Evolutionary conservation across 345 rosid genomes (phyloP).

Genomic region (Murraya paniculata): DNA sequence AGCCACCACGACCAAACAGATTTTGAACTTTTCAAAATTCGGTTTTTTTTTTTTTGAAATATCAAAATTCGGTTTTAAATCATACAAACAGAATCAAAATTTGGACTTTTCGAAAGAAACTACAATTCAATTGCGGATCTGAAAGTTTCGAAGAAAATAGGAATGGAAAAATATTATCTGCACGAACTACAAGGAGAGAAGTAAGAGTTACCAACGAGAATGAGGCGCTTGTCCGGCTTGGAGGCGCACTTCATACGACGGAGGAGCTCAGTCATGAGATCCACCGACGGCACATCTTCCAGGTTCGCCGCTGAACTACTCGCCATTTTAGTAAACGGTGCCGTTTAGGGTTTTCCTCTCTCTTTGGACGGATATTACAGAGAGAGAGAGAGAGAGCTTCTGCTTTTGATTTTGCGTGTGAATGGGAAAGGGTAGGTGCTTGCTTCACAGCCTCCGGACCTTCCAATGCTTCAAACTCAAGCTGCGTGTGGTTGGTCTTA

Average conservation of each 20-base stretch:
- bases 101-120: background rate
- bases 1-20: background rate
- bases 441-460: constrained; percentile 10
- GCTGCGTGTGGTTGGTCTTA: background rate
- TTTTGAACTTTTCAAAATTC: no score
- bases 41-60: background rate
- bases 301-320: constrained; percentile 40
- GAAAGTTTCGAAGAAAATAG: background rate
- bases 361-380: background rate
- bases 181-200: background rate
- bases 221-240: constrained; percentile 90
- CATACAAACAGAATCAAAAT: background rate
- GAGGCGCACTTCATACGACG: constrained; percentile 90
- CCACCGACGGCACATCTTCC: constrained; percentile 77
- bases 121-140: background rate
- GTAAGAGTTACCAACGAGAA: constrained; percentile 62
- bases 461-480: constrained; percentile 25
- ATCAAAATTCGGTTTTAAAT: background rate
- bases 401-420: background rate
- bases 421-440: background rate
- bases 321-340: constrained; percentile 37
- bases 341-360: background rate
- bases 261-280: constrained; percentile 90
- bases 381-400: background rate
- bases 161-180: background rate